Conservation (phyloP, 2,329 filamentous ascomycete species). For the Lecanicillium sp. region DNA sequence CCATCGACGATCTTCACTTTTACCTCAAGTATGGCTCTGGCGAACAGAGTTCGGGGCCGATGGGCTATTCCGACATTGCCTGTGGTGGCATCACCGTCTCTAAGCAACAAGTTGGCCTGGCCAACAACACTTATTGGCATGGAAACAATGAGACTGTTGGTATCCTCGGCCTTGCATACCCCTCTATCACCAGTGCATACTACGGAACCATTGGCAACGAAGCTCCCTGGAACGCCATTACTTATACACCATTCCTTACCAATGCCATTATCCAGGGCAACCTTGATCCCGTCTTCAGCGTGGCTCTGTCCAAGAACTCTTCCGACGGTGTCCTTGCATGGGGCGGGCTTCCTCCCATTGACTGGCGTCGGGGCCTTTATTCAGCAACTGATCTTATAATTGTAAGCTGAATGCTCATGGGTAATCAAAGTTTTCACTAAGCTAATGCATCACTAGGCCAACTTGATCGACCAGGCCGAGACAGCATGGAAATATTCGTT, state of each 20-base stretch:
- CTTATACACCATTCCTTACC: conserved; percentile 42
- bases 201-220: conserved; percentile 30
- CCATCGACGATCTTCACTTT: conserved; percentile 35
- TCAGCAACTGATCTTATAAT: conserved; percentile 35
- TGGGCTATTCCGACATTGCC: conserved; percentile 37
- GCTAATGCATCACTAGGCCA: conserved; percentile 29
- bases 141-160: conserved; percentile 45
- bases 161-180: conserved; percentile 42
- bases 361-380: conserved; percentile 18
- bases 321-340: conserved; percentile 36
- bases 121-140: conserved; percentile 40
- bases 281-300: conserved; percentile 36
- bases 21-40: conserved; percentile 39
- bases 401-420: conserved; percentile 22
- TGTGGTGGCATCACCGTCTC: conserved; percentile 36
- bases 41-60: conserved; percentile 36
- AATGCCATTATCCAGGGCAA: conserved; percentile 36
- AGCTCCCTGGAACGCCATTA: conserved; percentile 25
- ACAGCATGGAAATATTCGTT: conserved; percentile 39
- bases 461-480: conserved; percentile 27
- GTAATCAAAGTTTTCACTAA: conserved; percentile 4
- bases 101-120: conserved; percentile 39
- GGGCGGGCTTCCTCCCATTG: conserved; percentile 35
- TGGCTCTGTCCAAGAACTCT: conserved; percentile 38
- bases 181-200: conserved; percentile 40